Conservation (phyloP, 2,329 filamentous ascomycete species). For the Chrysosporium keratinophilum region DNA sequence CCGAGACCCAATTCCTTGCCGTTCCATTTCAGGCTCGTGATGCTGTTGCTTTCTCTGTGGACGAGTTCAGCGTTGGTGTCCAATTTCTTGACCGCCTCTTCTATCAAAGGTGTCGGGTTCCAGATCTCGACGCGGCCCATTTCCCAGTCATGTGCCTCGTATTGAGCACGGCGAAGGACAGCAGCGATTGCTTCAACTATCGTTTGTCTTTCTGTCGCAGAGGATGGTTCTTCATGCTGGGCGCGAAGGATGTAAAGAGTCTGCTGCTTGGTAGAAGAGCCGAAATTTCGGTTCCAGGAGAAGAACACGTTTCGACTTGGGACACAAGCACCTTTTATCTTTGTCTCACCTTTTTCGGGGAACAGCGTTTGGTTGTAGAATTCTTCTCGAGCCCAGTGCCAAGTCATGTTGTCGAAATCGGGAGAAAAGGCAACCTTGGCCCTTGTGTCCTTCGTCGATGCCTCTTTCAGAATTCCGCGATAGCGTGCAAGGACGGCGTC, state of each 20-base stretch:
- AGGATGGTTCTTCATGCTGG: conserved; percentile 32
- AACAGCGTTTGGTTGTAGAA: conserved; percentile 60
- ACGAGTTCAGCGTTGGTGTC: conserved; percentile 32
- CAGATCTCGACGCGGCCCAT: conserved; percentile 65
- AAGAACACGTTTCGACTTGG: conserved; percentile 32
- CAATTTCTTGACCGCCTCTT: conserved; percentile 33
- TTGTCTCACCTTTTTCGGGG: conserved; percentile 29
- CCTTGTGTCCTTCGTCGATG: conserved; percentile 32
- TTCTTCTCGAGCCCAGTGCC: conserved; percentile 73
- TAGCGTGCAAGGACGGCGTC: conserved; percentile 56
- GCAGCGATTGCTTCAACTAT: conserved; percentile 47
- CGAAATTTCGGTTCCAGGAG: conserved; percentile 35
- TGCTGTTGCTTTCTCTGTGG: conserved; percentile 38
- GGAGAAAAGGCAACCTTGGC: conserved; percentile 57
- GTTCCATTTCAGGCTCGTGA: conserved; percentile 39
- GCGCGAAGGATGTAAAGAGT: conserved; percentile 36
- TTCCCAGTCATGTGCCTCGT: conserved; percentile 60
- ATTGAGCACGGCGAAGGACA: conserved; percentile 56
- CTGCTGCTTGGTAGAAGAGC: conserved; percentile 27
- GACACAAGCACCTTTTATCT: conserved; percentile 61
- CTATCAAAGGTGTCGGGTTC: conserved; percentile 58
- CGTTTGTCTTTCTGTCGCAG: conserved; percentile 38
- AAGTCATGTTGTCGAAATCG: conserved; percentile 56
- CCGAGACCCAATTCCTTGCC: conserved; percentile 30
- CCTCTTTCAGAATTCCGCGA: conserved; percentile 49